Evolutionary conservation across 2,329 filamentous ascomycete genomes (phyloP).

Genomic region (Colletotrichum karsti): DNA sequence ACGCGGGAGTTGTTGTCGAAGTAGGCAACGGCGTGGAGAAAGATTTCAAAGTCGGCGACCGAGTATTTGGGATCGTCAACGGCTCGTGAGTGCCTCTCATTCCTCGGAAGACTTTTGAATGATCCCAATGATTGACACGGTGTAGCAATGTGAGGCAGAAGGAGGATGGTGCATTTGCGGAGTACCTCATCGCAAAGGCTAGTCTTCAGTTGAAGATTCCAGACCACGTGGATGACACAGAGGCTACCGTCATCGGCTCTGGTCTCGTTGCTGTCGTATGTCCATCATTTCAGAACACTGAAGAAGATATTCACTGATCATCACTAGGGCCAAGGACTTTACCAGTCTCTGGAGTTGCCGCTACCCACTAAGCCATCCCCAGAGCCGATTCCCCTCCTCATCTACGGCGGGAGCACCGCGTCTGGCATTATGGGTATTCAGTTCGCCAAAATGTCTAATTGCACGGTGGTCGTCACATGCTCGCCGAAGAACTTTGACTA

Average conservation of each 20-base stretch:
- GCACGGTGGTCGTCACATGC: conserved; percentile 47
- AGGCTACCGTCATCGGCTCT: conserved; percentile 53
- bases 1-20: conserved; percentile 54
- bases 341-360: conserved; percentile 52
- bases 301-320: background rate
- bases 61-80: conserved; percentile 50
- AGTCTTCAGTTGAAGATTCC: conserved; percentile 54
- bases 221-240: conserved; percentile 51
- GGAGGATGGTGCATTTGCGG: conserved; percentile 53
- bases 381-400: conserved; percentile 48
- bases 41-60: conserved; percentile 54
- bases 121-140: background rate
- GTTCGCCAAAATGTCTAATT: conserved; percentile 49
- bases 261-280: conserved; percentile 47
- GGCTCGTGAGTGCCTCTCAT: conserved; percentile 34
- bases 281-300: background rate
- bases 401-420: conserved; percentile 62
- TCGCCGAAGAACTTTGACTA: conserved; percentile 49
- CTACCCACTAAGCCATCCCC: conserved; percentile 51
- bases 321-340: conserved; percentile 54
- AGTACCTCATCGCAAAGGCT: conserved; percentile 47
- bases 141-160: conserved; percentile 41
- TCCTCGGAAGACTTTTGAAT: too few relatives aligned
- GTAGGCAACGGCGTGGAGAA: conserved; percentile 53
- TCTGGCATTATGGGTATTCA: conserved; percentile 62